Percentiles rank a stretch among this genome's conserved stretches.
Conservation (phyloP, 108 stramenopile genomes). For the Cyclotella sp. region DNA sequence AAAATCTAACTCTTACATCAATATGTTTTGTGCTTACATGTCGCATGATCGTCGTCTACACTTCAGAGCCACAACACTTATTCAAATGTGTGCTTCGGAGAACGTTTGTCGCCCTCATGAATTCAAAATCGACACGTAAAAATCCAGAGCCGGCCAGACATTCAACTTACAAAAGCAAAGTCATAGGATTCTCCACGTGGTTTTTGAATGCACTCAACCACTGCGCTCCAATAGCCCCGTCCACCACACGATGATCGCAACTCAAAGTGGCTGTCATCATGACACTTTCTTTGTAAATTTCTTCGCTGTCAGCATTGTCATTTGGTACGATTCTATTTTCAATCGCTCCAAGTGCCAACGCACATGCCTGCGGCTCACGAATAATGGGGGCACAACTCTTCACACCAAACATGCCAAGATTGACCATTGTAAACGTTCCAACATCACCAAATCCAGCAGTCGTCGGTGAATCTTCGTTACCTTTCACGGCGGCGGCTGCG, state of each 20-base stretch:
- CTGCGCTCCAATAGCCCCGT: conserved; percentile 97
- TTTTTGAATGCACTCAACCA: conserved; percentile 95
- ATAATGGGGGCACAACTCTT: conserved; percentile 95
- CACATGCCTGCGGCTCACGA: conserved; percentile 94
- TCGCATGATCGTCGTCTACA: too few relatives aligned
- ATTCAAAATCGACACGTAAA: neutral
- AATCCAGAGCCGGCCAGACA: neutral
- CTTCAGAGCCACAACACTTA: too few relatives aligned
- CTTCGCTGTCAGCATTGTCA: conserved; percentile 78
- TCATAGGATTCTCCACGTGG: conserved; percentile 91
- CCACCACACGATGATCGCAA: conserved; percentile 98
- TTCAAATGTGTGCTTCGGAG: too few relatives aligned
- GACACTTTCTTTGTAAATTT: conserved; percentile 83
- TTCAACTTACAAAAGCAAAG: conserved; percentile 43
- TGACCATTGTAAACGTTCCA: conserved; percentile 91
- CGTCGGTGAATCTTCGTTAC: conserved; percentile 29
- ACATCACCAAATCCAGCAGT: conserved; percentile 56
- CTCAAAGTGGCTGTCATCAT: conserved; percentile 96
- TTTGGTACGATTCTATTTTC: conserved; percentile 91
- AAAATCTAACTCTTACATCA: too few relatives aligned
- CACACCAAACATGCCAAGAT: conserved; percentile 98
- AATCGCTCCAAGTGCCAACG: conserved; percentile 94
- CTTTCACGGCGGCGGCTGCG: conserved; percentile 34
- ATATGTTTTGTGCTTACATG: too few relatives aligned
- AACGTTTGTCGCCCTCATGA: too few relatives aligned